Evolutionary conservation across 495 filamentous ascomycete species (phyloP).

Genomic region (Bacidia rubella): DNA sequence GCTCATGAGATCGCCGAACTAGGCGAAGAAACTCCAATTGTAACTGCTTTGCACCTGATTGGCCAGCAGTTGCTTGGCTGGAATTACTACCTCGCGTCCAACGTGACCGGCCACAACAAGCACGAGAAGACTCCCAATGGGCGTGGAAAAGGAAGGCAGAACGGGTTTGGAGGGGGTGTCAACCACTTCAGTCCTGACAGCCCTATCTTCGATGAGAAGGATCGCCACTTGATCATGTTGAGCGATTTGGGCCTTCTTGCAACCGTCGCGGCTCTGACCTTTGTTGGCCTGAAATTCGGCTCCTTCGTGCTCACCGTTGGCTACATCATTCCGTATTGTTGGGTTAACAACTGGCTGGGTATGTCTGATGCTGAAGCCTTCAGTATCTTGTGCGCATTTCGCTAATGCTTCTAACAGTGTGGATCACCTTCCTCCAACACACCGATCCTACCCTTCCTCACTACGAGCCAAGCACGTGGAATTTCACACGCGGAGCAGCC

Average conservation of each 20-base stretch:
- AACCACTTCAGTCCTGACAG: constrained; percentile 88
- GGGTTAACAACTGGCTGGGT: constrained; percentile 92
- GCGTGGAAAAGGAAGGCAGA: constrained; percentile 76
- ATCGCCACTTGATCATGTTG: constrained; percentile 66
- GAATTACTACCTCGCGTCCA: constrained; percentile 67
- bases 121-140: constrained; percentile 77
- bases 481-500: constrained; percentile 42
- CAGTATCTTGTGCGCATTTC: background rate
- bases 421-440: constrained; percentile 50
- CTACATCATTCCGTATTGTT: constrained; percentile 90
- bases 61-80: constrained; percentile 83
- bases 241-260: constrained; percentile 69
- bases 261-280: constrained; percentile 40
- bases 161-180: constrained; percentile 66
- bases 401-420: constrained; percentile 37
- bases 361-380: constrained; percentile 18
- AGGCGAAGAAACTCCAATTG: constrained; percentile 86
- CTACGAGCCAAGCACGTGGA: constrained; percentile 42
- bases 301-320: constrained; percentile 78
- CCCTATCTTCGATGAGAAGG: constrained; percentile 84
- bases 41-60: constrained; percentile 56
- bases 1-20: constrained; percentile 74
- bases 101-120: constrained; percentile 90
- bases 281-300: constrained; percentile 58
- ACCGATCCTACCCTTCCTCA: constrained; percentile 46